These are phyloP conservation scores for Microdochium bolleyi DNA, from an alignment of 2,329 filamentous ascomycete species.

Conservation along the genomic window DNA sequence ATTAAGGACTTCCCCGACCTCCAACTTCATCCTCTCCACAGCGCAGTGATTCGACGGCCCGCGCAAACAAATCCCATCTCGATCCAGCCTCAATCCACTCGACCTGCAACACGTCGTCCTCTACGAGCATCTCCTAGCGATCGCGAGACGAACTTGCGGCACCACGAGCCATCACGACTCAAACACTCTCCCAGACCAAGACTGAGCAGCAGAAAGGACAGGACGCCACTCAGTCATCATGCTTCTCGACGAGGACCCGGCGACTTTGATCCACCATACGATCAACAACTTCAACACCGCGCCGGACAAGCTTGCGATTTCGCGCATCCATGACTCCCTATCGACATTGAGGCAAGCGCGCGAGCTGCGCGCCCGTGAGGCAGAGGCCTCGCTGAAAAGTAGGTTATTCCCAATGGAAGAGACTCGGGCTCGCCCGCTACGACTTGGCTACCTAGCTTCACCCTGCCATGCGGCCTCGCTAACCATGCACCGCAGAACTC, in stretches of 20 bases:
- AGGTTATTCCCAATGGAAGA: not conserved
- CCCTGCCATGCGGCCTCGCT: too few relatives aligned
- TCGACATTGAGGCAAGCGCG: conserved; percentile 78
- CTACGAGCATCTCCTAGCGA: too few relatives aligned
- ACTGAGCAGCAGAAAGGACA: not conserved
- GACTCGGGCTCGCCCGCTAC: too few relatives aligned
- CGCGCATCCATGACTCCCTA: conserved; percentile 78
- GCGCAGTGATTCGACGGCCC: too few relatives aligned
- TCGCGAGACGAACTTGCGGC: too few relatives aligned
- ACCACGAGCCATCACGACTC: not conserved
- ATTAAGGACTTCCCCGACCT: too few relatives aligned
- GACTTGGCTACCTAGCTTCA: too few relatives aligned
- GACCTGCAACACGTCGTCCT: too few relatives aligned
- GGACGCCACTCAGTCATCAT: conserved; percentile 47
- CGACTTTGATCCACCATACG: conserved; percentile 82
- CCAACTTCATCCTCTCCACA: too few relatives aligned
- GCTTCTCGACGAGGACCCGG: conserved; percentile 91
- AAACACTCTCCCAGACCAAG: not conserved
- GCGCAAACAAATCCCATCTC: too few relatives aligned
- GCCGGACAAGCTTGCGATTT: conserved; percentile 76
- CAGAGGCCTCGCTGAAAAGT: conserved; percentile 59
- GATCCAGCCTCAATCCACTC: too few relatives aligned
- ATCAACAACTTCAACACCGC: conserved; percentile 92
- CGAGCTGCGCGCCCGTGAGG: conserved; percentile 65
- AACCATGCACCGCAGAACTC: conserved; percentile 48